Base-by-base conservation (phyloP, 306 rosid genomes). In the Quercus ilex region DNA sequence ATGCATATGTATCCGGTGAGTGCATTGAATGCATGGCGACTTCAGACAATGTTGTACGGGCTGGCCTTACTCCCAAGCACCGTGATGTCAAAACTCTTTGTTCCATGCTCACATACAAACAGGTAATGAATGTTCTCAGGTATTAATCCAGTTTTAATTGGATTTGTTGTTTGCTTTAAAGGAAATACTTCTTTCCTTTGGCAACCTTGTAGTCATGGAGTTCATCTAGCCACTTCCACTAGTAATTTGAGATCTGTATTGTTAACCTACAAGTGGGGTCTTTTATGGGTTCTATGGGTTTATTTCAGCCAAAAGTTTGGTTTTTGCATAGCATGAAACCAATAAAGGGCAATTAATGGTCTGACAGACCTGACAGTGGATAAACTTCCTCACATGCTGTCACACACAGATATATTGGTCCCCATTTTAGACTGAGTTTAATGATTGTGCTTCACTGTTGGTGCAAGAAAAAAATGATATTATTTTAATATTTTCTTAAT, bases 1-100 rank as follows among this genome's bases (percentile, higher is more conserved):
- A 95, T 77, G 97, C 99, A 38, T 95, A 95, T 79, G 71, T 93
- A 71, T 84, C 79, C 1, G 99, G 99, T 1, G 98, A 90, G 73
- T 93, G 96, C 67, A 13, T 95, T 20, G 98, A 95, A 75, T 95
- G 99, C 84, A 95, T 95, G 99, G 99, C 99, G 28, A 93, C 99
- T 78, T 93, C 99, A 2, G 99, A 95, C 88, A 95, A 95, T 62
- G 99, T 95, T 53, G 96, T 95, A 25, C 90, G 99, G 56, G 99
- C 99, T 15, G 99, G 99, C 71, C 90, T 95, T 43, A 93, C 99
- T 73, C 98, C 99, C 64, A 95, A 95, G 86, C 77, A 78, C 76
- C 89, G 89, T 25, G 99, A 95, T 79, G 98, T 95, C 56, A 85
- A 78, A 43, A 91, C 99, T 78, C 96, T 95, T 69, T 95, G 99